Evolutionary conservation across 202 grass and related monocot species (phyloP).

Genomic region (Tripidium arundinaceum): DNA sequence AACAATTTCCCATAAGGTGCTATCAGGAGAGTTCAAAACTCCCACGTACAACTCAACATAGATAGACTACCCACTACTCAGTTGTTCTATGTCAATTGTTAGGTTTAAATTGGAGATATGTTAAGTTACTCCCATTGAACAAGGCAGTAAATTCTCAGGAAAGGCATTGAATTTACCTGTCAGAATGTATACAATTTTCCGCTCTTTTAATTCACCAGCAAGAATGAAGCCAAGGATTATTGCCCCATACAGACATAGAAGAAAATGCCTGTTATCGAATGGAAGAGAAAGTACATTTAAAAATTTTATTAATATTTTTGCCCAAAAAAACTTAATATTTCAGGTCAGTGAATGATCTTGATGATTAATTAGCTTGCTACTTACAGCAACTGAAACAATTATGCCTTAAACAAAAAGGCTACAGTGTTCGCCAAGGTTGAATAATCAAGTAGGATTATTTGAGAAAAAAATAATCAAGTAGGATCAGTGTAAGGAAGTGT

Average conservation of each 20-base stretch:
- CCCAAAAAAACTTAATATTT: background rate
- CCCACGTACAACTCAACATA: background rate
- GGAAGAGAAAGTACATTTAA: background rate
- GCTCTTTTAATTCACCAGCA: conserved; percentile 81
- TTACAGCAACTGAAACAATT: background rate
- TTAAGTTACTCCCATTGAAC: background rate
- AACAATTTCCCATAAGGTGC: background rate
- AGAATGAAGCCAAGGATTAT: conserved; percentile 64
- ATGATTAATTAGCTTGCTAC: conserved; percentile 7
- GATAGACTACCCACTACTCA: background rate
- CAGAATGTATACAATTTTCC: conserved; percentile 78
- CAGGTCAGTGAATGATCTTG: background rate
- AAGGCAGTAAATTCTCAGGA: background rate
- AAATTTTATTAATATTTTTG: background rate
- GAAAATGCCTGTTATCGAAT: conserved; percentile 69
- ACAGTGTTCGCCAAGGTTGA: background rate
- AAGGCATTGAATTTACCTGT: conserved; percentile 53
- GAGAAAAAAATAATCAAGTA: no score
- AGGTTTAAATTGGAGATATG: background rate
- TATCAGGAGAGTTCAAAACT: background rate
- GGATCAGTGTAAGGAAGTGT: background rate
- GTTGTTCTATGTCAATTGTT: background rate
- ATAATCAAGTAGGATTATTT: no score
- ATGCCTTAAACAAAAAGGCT: background rate
- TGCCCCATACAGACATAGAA: conserved; percentile 82